Percentiles rank a stretch among this genome's conserved stretches.
Evolutionary conservation across 2,329 filamentous ascomycete genomes (phyloP).

Genomic region (Apiospora marii): DNA sequence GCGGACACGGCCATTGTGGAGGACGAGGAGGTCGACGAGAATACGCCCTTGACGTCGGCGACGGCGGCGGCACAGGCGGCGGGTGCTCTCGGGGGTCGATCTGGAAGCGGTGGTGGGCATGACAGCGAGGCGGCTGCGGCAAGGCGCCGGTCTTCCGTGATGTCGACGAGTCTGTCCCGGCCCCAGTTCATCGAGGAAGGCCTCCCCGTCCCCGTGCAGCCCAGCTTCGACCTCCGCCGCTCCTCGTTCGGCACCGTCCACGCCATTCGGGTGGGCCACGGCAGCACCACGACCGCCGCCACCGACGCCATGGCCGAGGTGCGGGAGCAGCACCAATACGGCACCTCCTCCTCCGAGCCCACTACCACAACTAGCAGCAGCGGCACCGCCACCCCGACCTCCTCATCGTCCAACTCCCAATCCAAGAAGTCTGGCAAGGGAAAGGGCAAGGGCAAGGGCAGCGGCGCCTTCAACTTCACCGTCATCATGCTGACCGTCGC

Average conservation of each 20-base stretch:
- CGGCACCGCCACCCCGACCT: neutral
- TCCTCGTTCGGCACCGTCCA: slow-evolving; percentile 53
- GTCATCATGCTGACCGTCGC: slow-evolving; percentile 51
- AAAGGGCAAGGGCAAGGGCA: too few relatives aligned
- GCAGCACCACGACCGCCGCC: slow-evolving; percentile 22
- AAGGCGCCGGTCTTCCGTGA: slow-evolving; percentile 29
- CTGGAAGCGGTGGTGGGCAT: neutral
- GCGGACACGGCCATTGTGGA: slow-evolving; percentile 36
- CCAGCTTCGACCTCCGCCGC: slow-evolving; percentile 46
- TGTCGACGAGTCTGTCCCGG: slow-evolving; percentile 30
- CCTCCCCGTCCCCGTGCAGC: slow-evolving; percentile 43
- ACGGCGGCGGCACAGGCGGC: neutral
- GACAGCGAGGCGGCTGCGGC: slow-evolving; percentile 15
- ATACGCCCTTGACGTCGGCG: neutral
- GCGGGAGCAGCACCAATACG: neutral
- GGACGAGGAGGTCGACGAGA: slow-evolving; percentile 8
- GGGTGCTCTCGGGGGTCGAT: slow-evolving; percentile 6
- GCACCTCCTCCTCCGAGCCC: neutral
- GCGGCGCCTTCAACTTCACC: slow-evolving; percentile 46
- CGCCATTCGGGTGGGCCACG: slow-evolving; percentile 44
- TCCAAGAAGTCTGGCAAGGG: neutral
- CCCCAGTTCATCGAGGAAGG: slow-evolving; percentile 46
- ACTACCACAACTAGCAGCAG: neutral
- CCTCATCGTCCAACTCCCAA: neutral
- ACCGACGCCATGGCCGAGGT: neutral